phyloP scores from a whole-genome alignment of 2,329 filamentous ascomycete genomes.

The Neofusicoccum ribis region DNA sequence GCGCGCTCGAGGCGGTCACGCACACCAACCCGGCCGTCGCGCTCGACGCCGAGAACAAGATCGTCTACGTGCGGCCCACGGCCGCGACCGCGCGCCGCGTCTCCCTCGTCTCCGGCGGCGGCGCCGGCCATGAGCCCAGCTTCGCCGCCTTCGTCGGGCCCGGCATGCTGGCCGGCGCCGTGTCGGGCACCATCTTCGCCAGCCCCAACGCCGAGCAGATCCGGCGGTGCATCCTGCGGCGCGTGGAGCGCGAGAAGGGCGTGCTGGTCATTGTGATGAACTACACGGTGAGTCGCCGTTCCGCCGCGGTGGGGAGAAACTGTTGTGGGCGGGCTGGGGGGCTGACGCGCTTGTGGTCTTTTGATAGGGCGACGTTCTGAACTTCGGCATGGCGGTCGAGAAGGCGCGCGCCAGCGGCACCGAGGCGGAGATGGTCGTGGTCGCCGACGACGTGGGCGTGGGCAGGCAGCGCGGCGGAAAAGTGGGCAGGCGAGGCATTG shows the following conservation, averaged over 20 bases:
- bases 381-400: conserved; percentile 91
- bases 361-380: conserved; percentile 61
- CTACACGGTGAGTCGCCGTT: conserved; percentile 62
- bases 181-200: conserved; percentile 85
- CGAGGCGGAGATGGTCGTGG: conserved; percentile 83
- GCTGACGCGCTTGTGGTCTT: neutral
- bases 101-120: conserved; percentile 83
- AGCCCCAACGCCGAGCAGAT: conserved; percentile 82
- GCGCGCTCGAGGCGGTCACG: conserved; percentile 74
- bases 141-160: conserved; percentile 83
- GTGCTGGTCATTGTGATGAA: conserved; percentile 95
- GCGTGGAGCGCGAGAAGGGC: conserved; percentile 70
- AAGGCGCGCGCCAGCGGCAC: conserved; percentile 81
- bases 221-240: conserved; percentile 69
- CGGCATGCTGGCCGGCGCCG: conserved; percentile 76
- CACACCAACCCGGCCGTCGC: conserved; percentile 81
- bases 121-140: conserved; percentile 85
- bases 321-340: too few relatives aligned
- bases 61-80: conserved; percentile 71
- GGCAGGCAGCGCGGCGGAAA: conserved; percentile 82
- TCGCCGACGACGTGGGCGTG: conserved; percentile 90
- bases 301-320: neutral
- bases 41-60: conserved; percentile 77
- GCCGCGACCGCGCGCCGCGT: conserved; percentile 58
- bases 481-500: conserved; percentile 86